Evolutionary conservation across 2,329 filamentous ascomycete species (phyloP), one percentile per base, ranked within the genome.

Genomic region (Colletotrichum trifolii): DNA sequence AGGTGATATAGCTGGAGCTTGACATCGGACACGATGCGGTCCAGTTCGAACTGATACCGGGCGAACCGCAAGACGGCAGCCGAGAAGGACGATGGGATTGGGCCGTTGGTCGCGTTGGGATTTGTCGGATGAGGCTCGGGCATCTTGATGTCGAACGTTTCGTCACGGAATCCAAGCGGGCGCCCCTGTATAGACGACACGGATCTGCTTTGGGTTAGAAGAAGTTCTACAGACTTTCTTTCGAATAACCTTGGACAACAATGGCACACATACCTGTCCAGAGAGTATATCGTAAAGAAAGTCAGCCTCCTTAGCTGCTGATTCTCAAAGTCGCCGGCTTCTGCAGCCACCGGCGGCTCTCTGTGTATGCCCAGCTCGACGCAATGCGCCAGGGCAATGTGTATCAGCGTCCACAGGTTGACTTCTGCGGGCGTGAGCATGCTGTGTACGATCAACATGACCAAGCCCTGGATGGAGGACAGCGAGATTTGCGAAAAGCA

Each of bases 361-460:
- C 75, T 70, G 54, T 79, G 77, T 5, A 79, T 68, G 6, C 77
- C 77, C 7, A 79, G 58, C 43, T 79, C 77, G 8, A 79, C 71
- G 33, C 74, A 76, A 60, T 79, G 73, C 1, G 77, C 76, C 66
- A 78, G 73, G 6, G 74, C 77, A 49, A 78, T 66, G 54, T 79
- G 75, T 0, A 69, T 68, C 5, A 78, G 60, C 0, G 77, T 78
- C 76, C 77, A 79, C 1, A 78, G 70, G 49, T 78, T 75, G 7
- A 75, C 62, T 36, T 74, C 75, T 2, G 73, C 73, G 1, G 76
- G 77, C 1, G 71, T 74, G 5, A 76, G 67, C 54, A 78, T 70
- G 47, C 75, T 73, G 53, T 77, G 74, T 1, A 74, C 69, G 2
- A 72, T 68, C 4, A 78, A 64, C 34, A 76, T 66, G 7, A 78